phyloP scores from a whole-genome alignment of 805 yeast genomes.

The Schwanniomyces vanrijiae region DNA sequence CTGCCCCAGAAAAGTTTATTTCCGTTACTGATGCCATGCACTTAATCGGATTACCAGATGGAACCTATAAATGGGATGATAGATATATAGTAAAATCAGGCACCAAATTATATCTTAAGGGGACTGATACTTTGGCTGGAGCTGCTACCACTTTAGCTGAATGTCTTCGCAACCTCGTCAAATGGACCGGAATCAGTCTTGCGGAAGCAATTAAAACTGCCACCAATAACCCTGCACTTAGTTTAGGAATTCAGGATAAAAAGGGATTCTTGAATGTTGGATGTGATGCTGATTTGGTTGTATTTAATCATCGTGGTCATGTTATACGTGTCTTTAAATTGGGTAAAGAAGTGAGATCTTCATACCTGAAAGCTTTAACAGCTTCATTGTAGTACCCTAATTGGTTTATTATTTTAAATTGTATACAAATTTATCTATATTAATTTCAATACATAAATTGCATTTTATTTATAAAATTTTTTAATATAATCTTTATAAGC shows the following conservation, averaged over 20 bases:
- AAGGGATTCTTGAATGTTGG: conserved; percentile 54
- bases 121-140: conserved; percentile 61
- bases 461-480: no score
- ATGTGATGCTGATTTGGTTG: conserved; percentile 57
- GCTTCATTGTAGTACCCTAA: neutral
- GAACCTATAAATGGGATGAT: conserved; percentile 53
- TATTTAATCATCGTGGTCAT: conserved; percentile 43
- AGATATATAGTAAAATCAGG: conserved; percentile 50
- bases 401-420: no score
- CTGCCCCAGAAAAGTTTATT: conserved; percentile 53
- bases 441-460: no score
- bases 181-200: conserved; percentile 49
- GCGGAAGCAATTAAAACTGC: conserved; percentile 56
- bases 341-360: conserved; percentile 33
- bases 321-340: conserved; percentile 52
- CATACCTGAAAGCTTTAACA: conserved; percentile 11
- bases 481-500: no score
- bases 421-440: neutral
- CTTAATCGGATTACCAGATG: conserved; percentile 56
- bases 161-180: conserved; percentile 49
- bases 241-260: conserved; percentile 40
- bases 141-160: conserved; percentile 56
- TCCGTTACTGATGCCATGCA: conserved; percentile 62
- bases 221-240: conserved; percentile 54
- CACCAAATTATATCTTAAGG: conserved; percentile 46